Conservation (phyloP, 805 yeast species). For the Torulaspora franciscae region DNA sequence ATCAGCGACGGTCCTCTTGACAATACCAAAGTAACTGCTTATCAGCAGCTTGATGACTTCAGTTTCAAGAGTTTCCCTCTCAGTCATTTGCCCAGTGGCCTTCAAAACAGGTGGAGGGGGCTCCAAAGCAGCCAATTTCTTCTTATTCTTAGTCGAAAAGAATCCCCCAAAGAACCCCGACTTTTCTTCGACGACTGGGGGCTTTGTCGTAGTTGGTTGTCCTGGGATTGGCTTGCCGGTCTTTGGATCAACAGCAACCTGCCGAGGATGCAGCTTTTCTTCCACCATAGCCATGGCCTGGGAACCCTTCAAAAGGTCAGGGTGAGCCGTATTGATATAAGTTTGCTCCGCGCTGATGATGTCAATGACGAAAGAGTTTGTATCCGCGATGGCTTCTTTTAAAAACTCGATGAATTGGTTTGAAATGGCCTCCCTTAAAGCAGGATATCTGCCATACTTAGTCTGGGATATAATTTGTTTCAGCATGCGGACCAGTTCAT, state of each 20-base stretch:
- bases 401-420: conserved; percentile 74
- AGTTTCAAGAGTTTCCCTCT: conserved; percentile 93
- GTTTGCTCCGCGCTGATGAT: conserved; percentile 83
- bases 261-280: conserved; percentile 71
- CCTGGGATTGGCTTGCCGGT: conserved; percentile 71
- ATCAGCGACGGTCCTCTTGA: conserved; percentile 89
- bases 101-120: conserved; percentile 94
- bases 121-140: conserved; percentile 91
- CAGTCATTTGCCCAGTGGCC: conserved; percentile 87
- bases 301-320: conserved; percentile 90
- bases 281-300: conserved; percentile 90
- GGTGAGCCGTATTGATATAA: conserved; percentile 96
- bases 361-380: conserved; percentile 79
- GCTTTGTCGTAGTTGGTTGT: conserved; percentile 31
- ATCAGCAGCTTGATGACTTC: conserved; percentile 93
- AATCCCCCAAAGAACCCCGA: conserved; percentile 94
- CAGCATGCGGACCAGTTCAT: conserved; percentile 87
- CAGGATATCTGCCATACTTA: conserved; percentile 84
- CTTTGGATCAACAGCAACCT: conserved; percentile 78
- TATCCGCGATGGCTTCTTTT: conserved; percentile 75
- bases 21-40: conserved; percentile 84
- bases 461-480: conserved; percentile 79
- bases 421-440: conserved; percentile 78
- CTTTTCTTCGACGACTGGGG: conserved; percentile 40
- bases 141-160: conserved; percentile 86